These are phyloP conservation scores for Cephaloascus albidus DNA, from an alignment of 805 yeast genomes.

Conservation along the genomic window DNA sequence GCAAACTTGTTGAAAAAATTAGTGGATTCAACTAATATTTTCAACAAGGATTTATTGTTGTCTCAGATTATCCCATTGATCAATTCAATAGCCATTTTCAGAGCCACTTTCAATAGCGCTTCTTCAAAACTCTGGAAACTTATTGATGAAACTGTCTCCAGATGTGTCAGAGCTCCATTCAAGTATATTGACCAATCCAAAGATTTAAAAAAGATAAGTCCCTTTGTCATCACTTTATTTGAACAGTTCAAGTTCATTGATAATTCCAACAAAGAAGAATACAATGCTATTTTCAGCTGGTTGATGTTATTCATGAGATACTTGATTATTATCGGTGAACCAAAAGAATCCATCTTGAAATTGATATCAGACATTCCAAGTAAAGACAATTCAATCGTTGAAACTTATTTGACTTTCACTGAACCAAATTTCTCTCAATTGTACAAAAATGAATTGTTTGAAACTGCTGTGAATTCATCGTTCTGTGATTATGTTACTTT, in stretches of 20 bases:
- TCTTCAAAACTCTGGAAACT: conserved; percentile 65
- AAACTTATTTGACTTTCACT: background rate
- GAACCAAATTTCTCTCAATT: background rate
- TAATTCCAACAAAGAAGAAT: conserved; percentile 8
- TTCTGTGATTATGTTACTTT: conserved; percentile 24
- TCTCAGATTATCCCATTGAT: conserved; percentile 51
- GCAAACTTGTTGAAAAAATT: conserved; percentile 39
- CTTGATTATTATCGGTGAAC: conserved; percentile 52
- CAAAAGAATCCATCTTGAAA: conserved; percentile 14
- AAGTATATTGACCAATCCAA: conserved; percentile 61
- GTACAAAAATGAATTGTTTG: conserved; percentile 19
- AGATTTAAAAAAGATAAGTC: conserved; percentile 32
- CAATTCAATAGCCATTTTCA: background rate
- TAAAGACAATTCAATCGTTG: conserved; percentile 4
- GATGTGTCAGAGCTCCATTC: conserved; percentile 70
- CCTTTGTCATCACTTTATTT: conserved; percentile 43
- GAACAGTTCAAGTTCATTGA: conserved; percentile 64
- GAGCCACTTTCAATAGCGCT: conserved; percentile 10
- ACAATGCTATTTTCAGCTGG: conserved; percentile 33
- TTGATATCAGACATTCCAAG: conserved; percentile 3
- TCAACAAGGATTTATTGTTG: conserved; percentile 36
- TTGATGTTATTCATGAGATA: conserved; percentile 36
- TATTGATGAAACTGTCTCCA: conserved; percentile 66
- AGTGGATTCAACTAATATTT: conserved; percentile 41
- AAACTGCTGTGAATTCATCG: conserved; percentile 9